Evolutionary conservation across 345 rosid species (phyloP), one percentile per base, ranked within the genome.

Genomic region (Rhodomyrtus tomentosa): DNA sequence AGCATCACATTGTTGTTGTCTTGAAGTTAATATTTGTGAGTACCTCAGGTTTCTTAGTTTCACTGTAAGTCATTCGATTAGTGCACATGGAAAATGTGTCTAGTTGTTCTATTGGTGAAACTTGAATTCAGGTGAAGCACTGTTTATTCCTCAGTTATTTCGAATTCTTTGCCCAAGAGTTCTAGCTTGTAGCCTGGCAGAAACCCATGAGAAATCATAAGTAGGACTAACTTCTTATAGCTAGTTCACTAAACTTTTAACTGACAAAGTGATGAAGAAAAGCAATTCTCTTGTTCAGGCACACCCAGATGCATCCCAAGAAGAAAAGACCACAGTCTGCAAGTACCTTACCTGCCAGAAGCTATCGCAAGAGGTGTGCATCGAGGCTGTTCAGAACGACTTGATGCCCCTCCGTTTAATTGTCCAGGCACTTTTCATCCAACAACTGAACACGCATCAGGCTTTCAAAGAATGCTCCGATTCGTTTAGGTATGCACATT

Each of bases 381-480:
- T 94, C 7, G 93, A 93, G 79, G 93, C 96, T 7, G 96, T 94
- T 84, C 94, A 94, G 87, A 95, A 95, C 68, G 96, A 95, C 82
- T n/a, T 92, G 90, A 91, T 95, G 96, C 98, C 98, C 24, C 89
- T 95, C 38, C 96, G 95, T 14, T 84, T 93, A 85, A 93, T 94
- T 10, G 93, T 95, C 84, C 94, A 92, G 89, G 97, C 95, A 52
- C 96, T 94, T 40, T 92, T 95, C 51, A 88, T 94, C 55, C 98
- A 94, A 68, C 96, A 95, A 87, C 90, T 92, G 62, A 93, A 90
- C 83, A 95, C 96, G 5, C 96, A 95, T 83, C 93, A 91, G 86
- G 93, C 94, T 50, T 94, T 94, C 88, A 94, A 89, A 87, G 94
- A 95, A 85, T 95, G 97, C 83, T 94, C 97, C 7, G 90, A 92